Evolutionary conservation across 2,329 filamentous ascomycete species (phyloP).

Genomic region (Zasmidium cellare): DNA sequence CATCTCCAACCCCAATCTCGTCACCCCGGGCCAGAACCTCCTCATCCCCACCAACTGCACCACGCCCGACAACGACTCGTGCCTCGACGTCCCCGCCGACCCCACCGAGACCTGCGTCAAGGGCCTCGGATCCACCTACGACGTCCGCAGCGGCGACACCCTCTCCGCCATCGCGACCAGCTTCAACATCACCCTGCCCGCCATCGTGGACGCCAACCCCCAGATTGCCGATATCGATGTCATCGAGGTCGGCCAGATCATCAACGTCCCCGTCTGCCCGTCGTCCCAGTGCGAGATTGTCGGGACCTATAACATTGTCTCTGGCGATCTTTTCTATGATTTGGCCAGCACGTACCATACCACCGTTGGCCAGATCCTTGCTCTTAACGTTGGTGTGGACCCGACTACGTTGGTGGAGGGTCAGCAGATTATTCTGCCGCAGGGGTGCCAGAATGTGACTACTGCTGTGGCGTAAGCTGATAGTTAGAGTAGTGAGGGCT

Average conservation of each 20-base stretch:
- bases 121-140: slow-evolving; percentile 25
- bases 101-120: slow-evolving; percentile 25
- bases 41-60: slow-evolving; percentile 30
- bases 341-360: slow-evolving; percentile 21
- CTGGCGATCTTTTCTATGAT: slow-evolving; percentile 27
- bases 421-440: slow-evolving; percentile 10
- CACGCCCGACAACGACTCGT: slow-evolving; percentile 26
- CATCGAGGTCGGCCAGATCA: slow-evolving; percentile 22
- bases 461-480: slow-evolving; percentile 1
- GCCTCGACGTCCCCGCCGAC: slow-evolving; percentile 10
- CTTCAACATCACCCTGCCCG: slow-evolving; percentile 29
- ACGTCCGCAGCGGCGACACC: slow-evolving; percentile 24
- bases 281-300: slow-evolving; percentile 20
- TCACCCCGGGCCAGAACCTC: slow-evolving; percentile 30
- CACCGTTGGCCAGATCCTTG: slow-evolving; percentile 26
- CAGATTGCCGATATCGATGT: slow-evolving; percentile 24
- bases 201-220: slow-evolving; percentile 24
- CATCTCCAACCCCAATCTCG: slow-evolving; percentile 37
- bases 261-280: slow-evolving; percentile 29
- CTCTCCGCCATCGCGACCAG: slow-evolving; percentile 21
- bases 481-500: too few relatives aligned
- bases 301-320: slow-evolving; percentile 23
- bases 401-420: slow-evolving; percentile 12
- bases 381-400: slow-evolving; percentile 23
- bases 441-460: slow-evolving; percentile 3